Evolutionary conservation across 2,329 filamentous ascomycete species (phyloP), one percentile per base, ranked within the genome.

Genomic region (Pseudogymnoascus sp.): DNA sequence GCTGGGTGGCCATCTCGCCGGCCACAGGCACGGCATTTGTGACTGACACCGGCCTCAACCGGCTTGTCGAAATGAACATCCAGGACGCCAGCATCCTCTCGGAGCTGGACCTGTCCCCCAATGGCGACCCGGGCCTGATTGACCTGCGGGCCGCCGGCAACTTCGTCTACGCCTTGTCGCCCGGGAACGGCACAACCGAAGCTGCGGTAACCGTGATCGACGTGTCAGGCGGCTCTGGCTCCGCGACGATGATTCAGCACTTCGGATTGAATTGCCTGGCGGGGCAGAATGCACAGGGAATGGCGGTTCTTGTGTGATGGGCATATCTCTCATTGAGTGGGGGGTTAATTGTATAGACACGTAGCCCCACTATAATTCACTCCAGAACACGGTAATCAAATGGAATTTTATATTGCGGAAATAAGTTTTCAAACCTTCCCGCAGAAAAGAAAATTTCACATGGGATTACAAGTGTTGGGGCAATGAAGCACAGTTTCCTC

Each of bases 41-140:
- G 2, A 79, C 82, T 0, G 83, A 86, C 63, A 80, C 78, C 0
- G 77, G 60, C 0, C 64, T 71, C 3, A 79, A 83, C 65, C 74
- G 76, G 3, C 65, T 87, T 0, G 75, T 85, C 0, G 82, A 86
- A 70, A 78, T 86, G 73, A 78, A 77, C 37, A 39, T 76, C 0
- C 60, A 66, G 0, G 75, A 81, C 61, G 81, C 80, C 0, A 74
- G 71, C 6, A 72, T 85, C 12, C 41, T 80, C 2, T 67, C 66
- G 0, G 64, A 66, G 6, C 64, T 80, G 0, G 76, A 82, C 57
- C 68, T 79, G 2, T 70, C 68, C 6, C 3, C 12, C 3, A 71
- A 71, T 4, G 76, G 74, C 0, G 79, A 81, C 63, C 72, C 74
- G 0, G 83, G 83, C 0, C 71, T 85, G 55, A 78, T 81, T 59